Percentiles rank a stretch among this genome's conserved stretches.
Evolutionary conservation across 495 filamentous ascomycete species (phyloP).

Genomic region (Penicillium lagena): DNA sequence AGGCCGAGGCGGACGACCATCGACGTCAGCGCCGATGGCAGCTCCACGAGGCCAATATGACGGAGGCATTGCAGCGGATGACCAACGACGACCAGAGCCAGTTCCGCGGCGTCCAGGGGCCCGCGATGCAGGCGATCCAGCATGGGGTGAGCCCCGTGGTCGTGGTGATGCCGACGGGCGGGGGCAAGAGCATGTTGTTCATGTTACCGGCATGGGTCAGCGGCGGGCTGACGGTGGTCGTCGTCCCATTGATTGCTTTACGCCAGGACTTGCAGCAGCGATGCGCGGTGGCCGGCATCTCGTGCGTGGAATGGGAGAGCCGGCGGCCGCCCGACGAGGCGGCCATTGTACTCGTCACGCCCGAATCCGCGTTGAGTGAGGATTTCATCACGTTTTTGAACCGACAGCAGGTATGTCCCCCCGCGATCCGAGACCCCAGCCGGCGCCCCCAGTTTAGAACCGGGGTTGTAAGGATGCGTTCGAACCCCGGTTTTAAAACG

Average conservation of each 20-base stretch:
- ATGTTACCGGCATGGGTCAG: conserved; percentile 15
- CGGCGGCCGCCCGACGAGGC: conserved; percentile 6
- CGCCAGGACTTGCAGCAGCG: conserved; percentile 8
- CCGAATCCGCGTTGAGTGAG: conserved; percentile 6
- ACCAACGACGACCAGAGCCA: conserved; percentile 1
- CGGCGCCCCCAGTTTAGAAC: no score
- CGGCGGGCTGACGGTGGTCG: conserved; percentile 5
- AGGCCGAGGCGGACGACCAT: no score
- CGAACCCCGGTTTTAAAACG: no score
- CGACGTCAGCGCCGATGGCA: no score
- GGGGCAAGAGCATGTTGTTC: conserved; percentile 17
- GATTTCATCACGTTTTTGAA: conserved; percentile 15
- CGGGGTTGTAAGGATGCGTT: no score
- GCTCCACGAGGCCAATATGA: neutral
- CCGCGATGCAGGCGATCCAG: conserved; percentile 1
- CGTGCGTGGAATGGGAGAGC: conserved; percentile 6
- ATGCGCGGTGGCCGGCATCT: neutral
- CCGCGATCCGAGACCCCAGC: no score
- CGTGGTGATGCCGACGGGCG: conserved; percentile 10
- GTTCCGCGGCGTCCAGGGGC: conserved; percentile 1
- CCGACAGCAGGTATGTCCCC: conserved; percentile 1
- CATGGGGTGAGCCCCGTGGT: conserved; percentile 6
- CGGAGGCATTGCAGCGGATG: conserved; percentile 7
- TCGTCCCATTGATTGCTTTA: conserved; percentile 9
- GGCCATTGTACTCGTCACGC: conserved; percentile 13